phyloP scores from a whole-genome alignment of 768 basidiomycete genomes.

The Cyathus striatus region DNA sequence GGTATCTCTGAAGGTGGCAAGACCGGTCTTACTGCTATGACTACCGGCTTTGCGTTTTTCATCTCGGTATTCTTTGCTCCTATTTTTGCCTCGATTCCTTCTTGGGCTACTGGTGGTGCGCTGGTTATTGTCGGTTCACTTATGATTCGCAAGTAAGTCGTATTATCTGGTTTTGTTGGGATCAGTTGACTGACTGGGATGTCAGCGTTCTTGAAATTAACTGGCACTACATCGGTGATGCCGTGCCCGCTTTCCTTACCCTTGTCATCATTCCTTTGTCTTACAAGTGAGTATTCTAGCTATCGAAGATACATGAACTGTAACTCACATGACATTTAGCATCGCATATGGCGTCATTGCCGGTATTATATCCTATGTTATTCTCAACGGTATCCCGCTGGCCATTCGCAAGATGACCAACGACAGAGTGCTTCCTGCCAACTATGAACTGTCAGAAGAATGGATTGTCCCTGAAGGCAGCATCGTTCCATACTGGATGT shows the following conservation, averaged over 20 bases:
- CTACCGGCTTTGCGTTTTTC: slow-evolving; percentile 72
- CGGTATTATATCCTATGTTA: slow-evolving; percentile 63
- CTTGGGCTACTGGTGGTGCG: slow-evolving; percentile 86
- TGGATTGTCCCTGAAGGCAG: slow-evolving; percentile 73
- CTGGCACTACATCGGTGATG: slow-evolving; percentile 84
- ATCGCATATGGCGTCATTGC: slow-evolving; percentile 89
- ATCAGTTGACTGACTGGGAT: slow-evolving; percentile 2
- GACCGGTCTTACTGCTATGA: slow-evolving; percentile 78
- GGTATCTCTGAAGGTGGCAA: slow-evolving; percentile 85
- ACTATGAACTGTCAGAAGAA: slow-evolving; percentile 57
- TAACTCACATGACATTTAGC: slow-evolving; percentile 29
- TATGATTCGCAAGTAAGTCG: slow-evolving; percentile 78
- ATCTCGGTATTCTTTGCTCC: slow-evolving; percentile 85
- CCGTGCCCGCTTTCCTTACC: slow-evolving; percentile 83
- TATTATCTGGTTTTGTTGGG: neutral
- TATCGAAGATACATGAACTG: neutral
- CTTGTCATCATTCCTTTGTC: slow-evolving; percentile 75
- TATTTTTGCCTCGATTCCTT: slow-evolving; percentile 81
- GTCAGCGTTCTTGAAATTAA: slow-evolving; percentile 75
- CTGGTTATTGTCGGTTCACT: slow-evolving; percentile 82
- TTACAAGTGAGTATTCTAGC: slow-evolving; percentile 51
- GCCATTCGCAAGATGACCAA: slow-evolving; percentile 45
- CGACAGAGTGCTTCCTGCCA: slow-evolving; percentile 61
- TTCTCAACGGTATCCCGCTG: slow-evolving; percentile 70
- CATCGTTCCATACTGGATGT: slow-evolving; percentile 68